A percentile compares a stretch with the other conserved stretches of the same genome.
These are phyloP conservation scores for Fusarium hainanense DNA, from an alignment of 2,329 filamentous ascomycete species.

Conservation along the genomic window DNA sequence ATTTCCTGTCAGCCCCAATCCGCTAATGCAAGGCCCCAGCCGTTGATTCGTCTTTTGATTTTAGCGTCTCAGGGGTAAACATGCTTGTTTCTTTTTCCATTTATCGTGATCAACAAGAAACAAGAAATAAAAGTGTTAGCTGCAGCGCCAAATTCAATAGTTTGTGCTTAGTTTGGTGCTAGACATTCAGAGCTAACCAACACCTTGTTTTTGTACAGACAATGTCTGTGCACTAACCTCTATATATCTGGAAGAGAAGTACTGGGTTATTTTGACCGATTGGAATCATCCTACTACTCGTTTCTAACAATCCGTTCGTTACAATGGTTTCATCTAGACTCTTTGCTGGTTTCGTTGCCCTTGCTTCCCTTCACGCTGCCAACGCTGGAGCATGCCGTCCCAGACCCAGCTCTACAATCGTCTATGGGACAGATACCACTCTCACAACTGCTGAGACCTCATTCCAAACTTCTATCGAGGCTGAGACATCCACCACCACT, in stretches of 20 bases:
- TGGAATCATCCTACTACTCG: not conserved
- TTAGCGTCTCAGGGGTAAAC: not conserved
- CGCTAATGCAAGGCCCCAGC: not conserved
- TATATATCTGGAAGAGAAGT: not conserved
- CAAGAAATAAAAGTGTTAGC: not conserved
- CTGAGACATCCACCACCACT: not conserved
- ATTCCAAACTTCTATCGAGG: not conserved
- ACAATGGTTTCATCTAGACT: slow-evolving; percentile 1
- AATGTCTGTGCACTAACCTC: not conserved
- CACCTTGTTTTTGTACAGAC: not conserved
- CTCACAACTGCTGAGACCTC: not conserved
- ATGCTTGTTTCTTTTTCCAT: not conserved
- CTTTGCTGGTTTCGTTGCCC: not conserved
- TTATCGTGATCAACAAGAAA: slow-evolving; percentile 6
- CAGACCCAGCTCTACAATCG: not conserved
- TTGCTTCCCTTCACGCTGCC: not conserved
- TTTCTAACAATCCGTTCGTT: not conserved
- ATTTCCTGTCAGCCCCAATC: not conserved
- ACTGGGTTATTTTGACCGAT: not conserved
- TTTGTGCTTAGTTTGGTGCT: not conserved
- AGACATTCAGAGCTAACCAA: not conserved
- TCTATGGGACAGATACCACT: not conserved
- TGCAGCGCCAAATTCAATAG: not conserved
- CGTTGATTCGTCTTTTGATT: not conserved
- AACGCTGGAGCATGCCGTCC: slow-evolving; percentile 7